A percentile compares a stretch with the other conserved stretches of the same genome.
These are phyloP conservation scores for Saprolegnia parasitica DNA, from an alignment of 352 stramenopile species.

Conservation along the genomic window DNA sequence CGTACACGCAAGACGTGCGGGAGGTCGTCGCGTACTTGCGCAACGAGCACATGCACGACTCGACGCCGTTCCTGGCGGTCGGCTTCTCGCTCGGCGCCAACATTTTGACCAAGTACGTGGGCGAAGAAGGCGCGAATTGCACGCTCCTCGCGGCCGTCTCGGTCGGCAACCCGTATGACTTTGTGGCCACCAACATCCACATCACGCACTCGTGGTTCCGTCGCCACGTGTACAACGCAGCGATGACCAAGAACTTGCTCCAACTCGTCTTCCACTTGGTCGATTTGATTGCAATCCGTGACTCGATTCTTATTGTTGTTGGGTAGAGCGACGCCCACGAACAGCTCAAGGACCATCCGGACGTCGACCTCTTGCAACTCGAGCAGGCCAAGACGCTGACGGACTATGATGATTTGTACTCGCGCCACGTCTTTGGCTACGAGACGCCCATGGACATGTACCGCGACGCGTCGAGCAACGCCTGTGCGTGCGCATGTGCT, in stretches of 20 bases:
- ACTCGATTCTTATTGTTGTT: not conserved
- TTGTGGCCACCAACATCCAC: slow-evolving; percentile 44
- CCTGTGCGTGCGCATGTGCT: slow-evolving; percentile 14
- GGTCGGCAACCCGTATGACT: slow-evolving; percentile 65
- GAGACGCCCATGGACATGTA: slow-evolving; percentile 35
- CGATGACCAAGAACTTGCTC: slow-evolving; percentile 44
- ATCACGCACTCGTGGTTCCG: slow-evolving; percentile 45
- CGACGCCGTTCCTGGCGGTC: slow-evolving; percentile 39
- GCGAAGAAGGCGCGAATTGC: slow-evolving; percentile 41
- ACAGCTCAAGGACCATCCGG: slow-evolving; percentile 43
- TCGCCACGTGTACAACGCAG: slow-evolving; percentile 49
- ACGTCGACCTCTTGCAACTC: slow-evolving; percentile 43
- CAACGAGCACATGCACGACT: slow-evolving; percentile 23
- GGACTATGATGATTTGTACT: slow-evolving; percentile 60
- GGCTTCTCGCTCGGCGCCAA: slow-evolving; percentile 73
- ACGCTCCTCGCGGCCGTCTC: slow-evolving; percentile 47
- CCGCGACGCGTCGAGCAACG: slow-evolving; percentile 36
- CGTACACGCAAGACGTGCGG: slow-evolving; percentile 63
- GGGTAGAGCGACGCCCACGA: slow-evolving; percentile 53
- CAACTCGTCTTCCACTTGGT: slow-evolving; percentile 46
- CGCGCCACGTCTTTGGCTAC: slow-evolving; percentile 45
- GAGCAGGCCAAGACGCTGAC: slow-evolving; percentile 37
- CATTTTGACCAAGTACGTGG: slow-evolving; percentile 69
- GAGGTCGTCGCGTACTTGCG: slow-evolving; percentile 39
- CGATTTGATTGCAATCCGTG: not conserved